A percentile compares a stretch with the other conserved stretches of the same genome.
Conservation (phyloP, 495 filamentous ascomycete genomes). For the Lepidopterella palustris region DNA sequence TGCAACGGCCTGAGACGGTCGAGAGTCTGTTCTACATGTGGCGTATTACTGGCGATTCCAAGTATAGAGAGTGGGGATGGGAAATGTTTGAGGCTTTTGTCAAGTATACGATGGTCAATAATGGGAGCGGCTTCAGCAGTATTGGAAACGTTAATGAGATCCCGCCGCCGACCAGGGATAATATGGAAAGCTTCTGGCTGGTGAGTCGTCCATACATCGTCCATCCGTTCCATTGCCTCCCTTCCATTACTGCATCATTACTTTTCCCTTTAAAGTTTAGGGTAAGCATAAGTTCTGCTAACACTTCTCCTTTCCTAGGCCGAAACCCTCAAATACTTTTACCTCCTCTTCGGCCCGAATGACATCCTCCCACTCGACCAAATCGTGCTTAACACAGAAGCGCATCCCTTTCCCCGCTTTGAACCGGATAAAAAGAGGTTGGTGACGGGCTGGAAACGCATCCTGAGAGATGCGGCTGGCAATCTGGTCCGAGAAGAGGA, state of each 20-base stretch:
- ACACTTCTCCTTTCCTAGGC: slow-evolving; percentile 53
- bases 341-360: slow-evolving; percentile 81
- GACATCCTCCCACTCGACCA: slow-evolving; percentile 79
- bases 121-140: slow-evolving; percentile 69
- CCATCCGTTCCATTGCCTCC: too few relatives aligned
- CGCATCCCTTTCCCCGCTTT: slow-evolving; percentile 84
- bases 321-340: slow-evolving; percentile 97
- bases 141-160: slow-evolving; percentile 59
- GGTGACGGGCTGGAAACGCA: slow-evolving; percentile 81
- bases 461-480: slow-evolving; percentile 43
- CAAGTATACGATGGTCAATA: slow-evolving; percentile 68
- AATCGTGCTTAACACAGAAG: slow-evolving; percentile 92
- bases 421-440: slow-evolving; percentile 63
- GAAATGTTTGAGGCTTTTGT: slow-evolving; percentile 93
- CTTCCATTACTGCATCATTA: too few relatives aligned
- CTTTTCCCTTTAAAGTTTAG: too few relatives aligned
- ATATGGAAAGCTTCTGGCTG: slow-evolving; percentile 54
- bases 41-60: slow-evolving; percentile 87
- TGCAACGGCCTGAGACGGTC: slow-evolving; percentile 93
- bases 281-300: too few relatives aligned
- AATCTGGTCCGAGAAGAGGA: slow-evolving; percentile 20
- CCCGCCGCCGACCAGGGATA: slow-evolving; percentile 34
- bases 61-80: slow-evolving; percentile 96
- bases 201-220: slow-evolving; percentile 46
- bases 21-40: slow-evolving; percentile 98